Percentiles rank a stretch among this genome's conserved stretches.
Evolutionary conservation across 2,329 filamentous ascomycete genomes (phyloP).

Genomic region (Aureobasidium namibiae): DNA sequence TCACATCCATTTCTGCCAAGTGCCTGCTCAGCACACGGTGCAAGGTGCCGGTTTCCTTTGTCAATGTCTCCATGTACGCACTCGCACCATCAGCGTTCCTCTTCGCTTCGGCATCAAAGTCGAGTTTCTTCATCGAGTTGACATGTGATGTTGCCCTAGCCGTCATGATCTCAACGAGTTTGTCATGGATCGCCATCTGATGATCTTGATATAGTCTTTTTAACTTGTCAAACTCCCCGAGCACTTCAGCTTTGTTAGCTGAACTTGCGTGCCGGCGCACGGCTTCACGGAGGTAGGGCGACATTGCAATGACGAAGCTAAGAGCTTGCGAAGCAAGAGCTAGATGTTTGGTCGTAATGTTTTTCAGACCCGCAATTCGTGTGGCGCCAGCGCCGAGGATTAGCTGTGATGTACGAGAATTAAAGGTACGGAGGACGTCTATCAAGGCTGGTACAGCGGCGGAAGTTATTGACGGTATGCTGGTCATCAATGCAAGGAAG

Average conservation of each 20-base stretch:
- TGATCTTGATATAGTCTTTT: constrained; percentile 79
- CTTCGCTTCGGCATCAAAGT: constrained; percentile 56
- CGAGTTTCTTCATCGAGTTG: constrained; percentile 62
- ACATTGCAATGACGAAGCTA: constrained; percentile 75
- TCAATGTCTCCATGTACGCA: constrained; percentile 76
- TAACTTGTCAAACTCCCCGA: constrained; percentile 83
- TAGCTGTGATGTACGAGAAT: constrained; percentile 90
- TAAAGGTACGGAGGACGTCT: constrained; percentile 86
- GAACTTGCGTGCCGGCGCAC: constrained; percentile 63
- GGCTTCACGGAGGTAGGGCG: constrained; percentile 87
- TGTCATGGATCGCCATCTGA: constrained; percentile 83
- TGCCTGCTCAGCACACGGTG: constrained; percentile 78
- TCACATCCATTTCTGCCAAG: constrained; percentile 65
- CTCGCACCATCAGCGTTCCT: constrained; percentile 35
- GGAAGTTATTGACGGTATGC: constrained; percentile 79
- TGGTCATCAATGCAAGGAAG: constrained; percentile 73
- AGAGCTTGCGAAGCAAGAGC: constrained; percentile 85
- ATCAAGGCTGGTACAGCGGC: constrained; percentile 74
- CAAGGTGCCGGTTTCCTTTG: constrained; percentile 76
- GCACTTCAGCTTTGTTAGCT: constrained; percentile 25
- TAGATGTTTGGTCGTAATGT: constrained; percentile 93
- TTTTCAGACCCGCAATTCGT: constrained; percentile 78
- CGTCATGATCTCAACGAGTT: constrained; percentile 87
- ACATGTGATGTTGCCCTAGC: constrained; percentile 66
- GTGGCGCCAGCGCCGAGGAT: constrained; percentile 93